A percentile compares a stretch with the other conserved stretches of the same genome.
phyloP scores from a whole-genome alignment of 2,329 filamentous ascomycete genomes.

The Lizonia empirigonia region DNA sequence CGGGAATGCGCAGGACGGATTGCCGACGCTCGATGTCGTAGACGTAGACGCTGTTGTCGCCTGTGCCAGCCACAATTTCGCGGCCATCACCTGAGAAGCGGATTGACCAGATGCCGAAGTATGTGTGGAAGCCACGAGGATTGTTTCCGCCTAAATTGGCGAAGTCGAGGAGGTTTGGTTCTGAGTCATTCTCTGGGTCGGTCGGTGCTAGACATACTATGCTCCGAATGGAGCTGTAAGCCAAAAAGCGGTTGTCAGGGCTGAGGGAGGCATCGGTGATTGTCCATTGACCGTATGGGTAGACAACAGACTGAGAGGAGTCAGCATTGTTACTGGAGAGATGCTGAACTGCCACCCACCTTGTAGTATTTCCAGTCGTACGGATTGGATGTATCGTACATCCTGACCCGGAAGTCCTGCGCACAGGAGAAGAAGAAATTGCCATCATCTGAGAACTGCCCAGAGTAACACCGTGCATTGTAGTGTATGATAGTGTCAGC shows the following conservation, averaged over 20 bases:
- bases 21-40: slow-evolving; percentile 87
- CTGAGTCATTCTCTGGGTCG: slow-evolving; percentile 78
- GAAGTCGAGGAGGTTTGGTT: slow-evolving; percentile 81
- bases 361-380: slow-evolving; percentile 98
- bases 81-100: slow-evolving; percentile 90
- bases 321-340: slow-evolving; percentile 9
- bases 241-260: slow-evolving; percentile 88
- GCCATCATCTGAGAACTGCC: slow-evolving; percentile 94
- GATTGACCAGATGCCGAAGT: slow-evolving; percentile 76
- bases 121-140: slow-evolving; percentile 46
- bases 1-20: slow-evolving; percentile 74
- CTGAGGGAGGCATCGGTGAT: slow-evolving; percentile 91
- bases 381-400: slow-evolving; percentile 97
- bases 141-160: slow-evolving; percentile 54
- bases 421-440: slow-evolving; percentile 95
- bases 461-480: slow-evolving; percentile 85
- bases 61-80: slow-evolving; percentile 89
- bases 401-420: slow-evolving; percentile 90
- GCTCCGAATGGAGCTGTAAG: slow-evolving; percentile 86
- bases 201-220: slow-evolving; percentile 86
- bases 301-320: slow-evolving; percentile 73
- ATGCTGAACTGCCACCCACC: slow-evolving; percentile 51
- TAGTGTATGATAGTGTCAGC: slow-evolving; percentile 90
- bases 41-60: slow-evolving; percentile 77
- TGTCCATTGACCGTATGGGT: slow-evolving; percentile 91